Conservation (phyloP, 2,329 filamentous ascomycete genomes). For the Stenocarpella maydis region DNA sequence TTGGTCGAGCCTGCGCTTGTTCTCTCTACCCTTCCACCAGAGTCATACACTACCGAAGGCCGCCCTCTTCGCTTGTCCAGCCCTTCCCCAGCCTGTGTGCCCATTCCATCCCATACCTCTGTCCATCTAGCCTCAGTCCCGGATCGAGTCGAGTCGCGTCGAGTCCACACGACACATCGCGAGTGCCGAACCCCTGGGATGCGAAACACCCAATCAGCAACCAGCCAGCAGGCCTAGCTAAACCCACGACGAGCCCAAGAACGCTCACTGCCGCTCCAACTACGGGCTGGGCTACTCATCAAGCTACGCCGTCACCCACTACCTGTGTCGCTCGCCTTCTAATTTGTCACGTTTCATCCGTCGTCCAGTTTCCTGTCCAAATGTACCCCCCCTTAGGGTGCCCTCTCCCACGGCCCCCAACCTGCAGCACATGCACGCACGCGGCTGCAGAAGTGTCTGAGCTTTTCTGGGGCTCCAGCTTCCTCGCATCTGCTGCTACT, state of each 20-base stretch:
- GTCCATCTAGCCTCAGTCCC: background rate
- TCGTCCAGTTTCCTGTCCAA: conserved; percentile 8
- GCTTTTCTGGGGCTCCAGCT: background rate
- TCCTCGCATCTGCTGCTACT: background rate
- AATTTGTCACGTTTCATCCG: conserved; percentile 13
- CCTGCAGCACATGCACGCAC: background rate
- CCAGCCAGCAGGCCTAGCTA: background rate
- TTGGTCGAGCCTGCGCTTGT: background rate
- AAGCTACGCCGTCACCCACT: no score
- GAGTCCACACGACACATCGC: conserved; percentile 20
- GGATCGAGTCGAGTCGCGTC: conserved; percentile 11
- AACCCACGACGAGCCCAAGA: background rate
- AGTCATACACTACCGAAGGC: background rate
- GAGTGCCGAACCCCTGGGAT: conserved; percentile 12
- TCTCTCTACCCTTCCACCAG: background rate
- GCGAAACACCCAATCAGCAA: conserved; percentile 17
- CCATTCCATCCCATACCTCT: background rate
- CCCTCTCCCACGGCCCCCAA: conserved; percentile 5
- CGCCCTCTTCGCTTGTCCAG: background rate
- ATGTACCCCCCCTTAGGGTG: no score
- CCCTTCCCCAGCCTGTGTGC: background rate
- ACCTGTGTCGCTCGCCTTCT: no score
- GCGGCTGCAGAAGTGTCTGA: conserved; percentile 5
- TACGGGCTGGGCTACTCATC: background rate
- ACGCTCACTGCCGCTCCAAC: background rate